Evolutionary conservation across 148 eudicot species (phyloP), one percentile per base, ranked within the genome.

Genomic region (Vaccinium macrocarpon): DNA sequence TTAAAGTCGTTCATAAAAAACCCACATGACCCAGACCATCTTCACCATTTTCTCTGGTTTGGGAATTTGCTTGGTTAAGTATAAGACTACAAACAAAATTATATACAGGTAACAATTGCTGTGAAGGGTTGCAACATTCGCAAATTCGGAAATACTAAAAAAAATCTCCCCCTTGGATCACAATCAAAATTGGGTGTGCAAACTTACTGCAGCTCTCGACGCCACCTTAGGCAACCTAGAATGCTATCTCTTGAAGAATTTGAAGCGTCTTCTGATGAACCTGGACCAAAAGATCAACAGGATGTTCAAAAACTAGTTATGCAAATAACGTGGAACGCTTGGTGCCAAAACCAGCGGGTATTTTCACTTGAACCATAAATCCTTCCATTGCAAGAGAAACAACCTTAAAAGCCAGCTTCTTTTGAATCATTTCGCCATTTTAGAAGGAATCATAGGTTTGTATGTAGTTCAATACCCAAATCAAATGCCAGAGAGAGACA

Each of bases 241-340:
- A 96, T 71, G 98, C 99, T 64, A 93, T 96, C 85, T 96, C 99
- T 89, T 96, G 88, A 87, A 96, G 98, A 85, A 96, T 84, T 88
- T 90, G 87, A 74, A 94, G 94, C 55, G 97, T 94, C 88, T 92
- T 94, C 82, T 89, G 92, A 86, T 96, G 99, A 81, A 94, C 98
- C 98, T 96, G 97, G 81, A 81, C 70, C 75, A 42, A 66, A 82
- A 84, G 66, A 85, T 71, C 75, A 83, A 23, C 71, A 29, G 35
- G 81, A 51, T 76, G 52, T 78, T 82, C n/a, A 68, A 70, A 81
- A 80, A 23, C 21, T n/a, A 52, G 6, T 84, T 19, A 84, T 72
- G 51, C 52, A 52, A 35, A 52, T 16, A 68, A 23, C 70, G 8
- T 64, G 70, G 18, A 68, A 68, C 42, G 21, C 51, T 12, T 48